Evolutionary conservation across 441 rosid species (phyloP).

Genomic region (Hura crepitans): DNA sequence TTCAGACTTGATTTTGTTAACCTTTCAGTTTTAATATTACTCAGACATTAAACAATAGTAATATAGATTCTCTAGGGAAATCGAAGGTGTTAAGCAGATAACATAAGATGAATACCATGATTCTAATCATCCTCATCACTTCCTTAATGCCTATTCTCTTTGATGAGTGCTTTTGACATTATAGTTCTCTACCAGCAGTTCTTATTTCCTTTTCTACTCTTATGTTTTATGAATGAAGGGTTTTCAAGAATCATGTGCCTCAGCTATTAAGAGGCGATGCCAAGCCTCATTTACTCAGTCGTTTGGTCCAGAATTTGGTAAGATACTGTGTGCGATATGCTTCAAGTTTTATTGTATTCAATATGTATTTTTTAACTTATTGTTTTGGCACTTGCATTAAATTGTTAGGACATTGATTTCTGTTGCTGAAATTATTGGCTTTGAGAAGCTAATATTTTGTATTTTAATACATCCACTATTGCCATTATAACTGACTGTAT

Average conservation of each 20-base stretch:
- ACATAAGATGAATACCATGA: not conserved
- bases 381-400: not conserved
- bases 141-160: not conserved
- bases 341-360: not conserved
- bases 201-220: not conserved
- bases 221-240: conserved; percentile 46
- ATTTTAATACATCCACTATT: too few species aligned
- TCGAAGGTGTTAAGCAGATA: not conserved
- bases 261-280: conserved; percentile 49
- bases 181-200: too few species aligned
- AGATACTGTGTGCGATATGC: conserved; percentile 22
- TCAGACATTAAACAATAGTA: not conserved
- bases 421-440: not conserved
- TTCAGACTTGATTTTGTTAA: not conserved
- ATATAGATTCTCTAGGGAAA: not conserved
- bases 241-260: conserved; percentile 71
- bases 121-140: not conserved
- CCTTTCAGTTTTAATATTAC: not conserved
- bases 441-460: not conserved
- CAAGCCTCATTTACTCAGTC: conserved; percentile 46
- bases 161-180: not conserved
- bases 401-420: not conserved
- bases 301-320: conserved; percentile 65
- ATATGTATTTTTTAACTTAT: not conserved
- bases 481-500: too few species aligned